Conservation (phyloP, 75 land plant species). For the Cryptomeria japonica region DNA sequence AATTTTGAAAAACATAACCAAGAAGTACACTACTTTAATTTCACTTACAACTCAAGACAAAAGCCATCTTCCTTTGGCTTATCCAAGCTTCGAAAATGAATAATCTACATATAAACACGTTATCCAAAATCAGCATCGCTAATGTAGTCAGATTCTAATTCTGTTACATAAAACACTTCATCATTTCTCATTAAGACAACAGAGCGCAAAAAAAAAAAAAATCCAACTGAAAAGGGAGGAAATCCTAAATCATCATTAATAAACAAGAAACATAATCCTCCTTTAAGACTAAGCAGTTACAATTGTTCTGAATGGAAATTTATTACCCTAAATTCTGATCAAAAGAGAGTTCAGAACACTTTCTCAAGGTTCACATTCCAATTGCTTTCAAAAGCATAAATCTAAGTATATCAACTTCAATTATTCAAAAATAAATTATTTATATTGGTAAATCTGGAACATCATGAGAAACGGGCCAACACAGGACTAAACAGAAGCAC, state of each 20-base stretch:
- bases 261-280: neutral
- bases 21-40: neutral
- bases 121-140: neutral
- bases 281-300: neutral
- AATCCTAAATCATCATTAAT: neutral
- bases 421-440: neutral
- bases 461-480: neutral
- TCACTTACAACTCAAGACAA: conserved; percentile 85
- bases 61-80: conserved; percentile 99
- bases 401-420: neutral
- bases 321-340: neutral
- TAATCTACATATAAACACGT: conserved; percentile 53
- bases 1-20: neutral
- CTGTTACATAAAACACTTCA: neutral
- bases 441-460: neutral
- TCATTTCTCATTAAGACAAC: neutral
- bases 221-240: neutral
- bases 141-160: neutral
- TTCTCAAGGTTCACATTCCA: no score
- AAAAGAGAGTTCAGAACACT: neutral
- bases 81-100: conserved; percentile 86
- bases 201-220: neutral
- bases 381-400: no score
- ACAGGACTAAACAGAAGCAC: neutral
- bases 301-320: neutral